These are phyloP conservation scores for Gracilaria domingensis DNA, from an alignment of 23 red algal genomes.

Conservation along the genomic window DNA sequence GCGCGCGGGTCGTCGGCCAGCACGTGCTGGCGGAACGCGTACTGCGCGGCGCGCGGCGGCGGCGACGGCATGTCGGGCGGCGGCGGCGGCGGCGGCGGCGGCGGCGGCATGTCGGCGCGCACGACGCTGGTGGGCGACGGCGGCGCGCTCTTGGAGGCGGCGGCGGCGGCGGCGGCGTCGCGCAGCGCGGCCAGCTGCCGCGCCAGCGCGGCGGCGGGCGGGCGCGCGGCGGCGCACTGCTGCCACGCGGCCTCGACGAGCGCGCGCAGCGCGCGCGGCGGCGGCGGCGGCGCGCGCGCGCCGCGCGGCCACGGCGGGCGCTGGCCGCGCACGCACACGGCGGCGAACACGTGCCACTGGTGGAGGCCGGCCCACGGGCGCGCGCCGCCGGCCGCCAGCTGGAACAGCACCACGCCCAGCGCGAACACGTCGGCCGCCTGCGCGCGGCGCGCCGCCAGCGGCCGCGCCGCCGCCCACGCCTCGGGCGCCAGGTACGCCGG, in stretches of 20 bases:
- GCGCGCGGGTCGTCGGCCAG: constrained; percentile 28
- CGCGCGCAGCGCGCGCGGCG: constrained; percentile 23
- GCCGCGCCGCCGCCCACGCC: constrained; percentile 26
- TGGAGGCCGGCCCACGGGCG: constrained; percentile 29
- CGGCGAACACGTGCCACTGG: constrained; percentile 27
- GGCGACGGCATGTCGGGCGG: not conserved
- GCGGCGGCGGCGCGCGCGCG: not conserved
- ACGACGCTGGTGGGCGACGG: not conserved
- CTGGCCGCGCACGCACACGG: constrained; percentile 9
- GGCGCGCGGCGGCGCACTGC: constrained; percentile 31
- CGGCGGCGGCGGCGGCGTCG: not conserved
- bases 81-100: not conserved
- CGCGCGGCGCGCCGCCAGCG: constrained; percentile 21
- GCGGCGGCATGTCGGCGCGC: not conserved
- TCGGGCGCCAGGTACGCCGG: constrained; percentile 65
- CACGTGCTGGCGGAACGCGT: constrained; percentile 38
- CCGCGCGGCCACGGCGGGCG: constrained; percentile 4
- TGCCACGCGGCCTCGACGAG: constrained; percentile 45
- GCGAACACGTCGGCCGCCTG: constrained; percentile 66
- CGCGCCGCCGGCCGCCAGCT: constrained; percentile 35
- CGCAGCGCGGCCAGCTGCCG: not conserved
- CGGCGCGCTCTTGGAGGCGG: not conserved
- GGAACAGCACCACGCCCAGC: constrained; percentile 64
- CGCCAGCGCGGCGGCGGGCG: constrained; percentile 38
- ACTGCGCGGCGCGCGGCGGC: not conserved